A percentile compares a stretch with the other conserved stretches of the same genome.
phyloP scores from a whole-genome alignment of 352 stramenopile genomes.

The Nothophytophthora sp. region DNA sequence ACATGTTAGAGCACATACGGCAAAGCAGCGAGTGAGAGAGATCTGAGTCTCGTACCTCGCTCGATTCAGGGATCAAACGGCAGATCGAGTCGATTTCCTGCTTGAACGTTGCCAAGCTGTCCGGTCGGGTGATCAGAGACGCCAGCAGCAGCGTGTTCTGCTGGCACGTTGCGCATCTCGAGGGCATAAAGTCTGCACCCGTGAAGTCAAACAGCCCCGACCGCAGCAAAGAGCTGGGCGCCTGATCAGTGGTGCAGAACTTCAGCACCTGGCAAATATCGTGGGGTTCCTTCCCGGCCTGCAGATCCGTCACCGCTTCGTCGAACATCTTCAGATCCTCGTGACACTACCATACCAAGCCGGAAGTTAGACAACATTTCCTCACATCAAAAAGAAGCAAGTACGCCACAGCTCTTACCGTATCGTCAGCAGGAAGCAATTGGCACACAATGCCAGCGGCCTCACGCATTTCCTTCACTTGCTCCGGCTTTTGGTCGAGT shows the following conservation, averaged over 20 bases:
- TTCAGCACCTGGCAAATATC: conserved; percentile 58
- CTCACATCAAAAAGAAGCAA: not conserved
- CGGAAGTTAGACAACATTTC: not conserved
- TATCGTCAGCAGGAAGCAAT: conserved; percentile 62
- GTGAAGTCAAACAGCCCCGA: conserved; percentile 44
- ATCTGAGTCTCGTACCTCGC: conserved; percentile 21
- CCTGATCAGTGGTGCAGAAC: conserved; percentile 34
- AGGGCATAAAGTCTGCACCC: conserved; percentile 36
- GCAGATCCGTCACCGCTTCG: conserved; percentile 41
- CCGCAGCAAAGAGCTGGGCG: conserved; percentile 16
- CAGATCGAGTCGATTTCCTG: conserved; percentile 53
- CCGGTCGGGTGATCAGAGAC: conserved; percentile 43
- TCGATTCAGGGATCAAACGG: conserved; percentile 55
- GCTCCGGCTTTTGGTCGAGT: conserved; percentile 52
- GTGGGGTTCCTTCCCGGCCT: conserved; percentile 59
- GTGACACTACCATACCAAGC: conserved; percentile 47
- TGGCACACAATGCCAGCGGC: conserved; percentile 66
- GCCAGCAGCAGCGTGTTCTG: conserved; percentile 60
- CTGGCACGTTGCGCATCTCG: conserved; percentile 55
- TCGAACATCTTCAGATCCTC: conserved; percentile 72
- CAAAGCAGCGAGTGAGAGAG: not conserved
- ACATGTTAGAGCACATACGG: not conserved
- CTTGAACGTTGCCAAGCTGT: conserved; percentile 53
- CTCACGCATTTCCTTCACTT: conserved; percentile 64
- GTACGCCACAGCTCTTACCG: conserved; percentile 25